Evolutionary conservation across 2,329 filamentous ascomycete species (phyloP).

Genomic region (Botrytis fabae): DNA sequence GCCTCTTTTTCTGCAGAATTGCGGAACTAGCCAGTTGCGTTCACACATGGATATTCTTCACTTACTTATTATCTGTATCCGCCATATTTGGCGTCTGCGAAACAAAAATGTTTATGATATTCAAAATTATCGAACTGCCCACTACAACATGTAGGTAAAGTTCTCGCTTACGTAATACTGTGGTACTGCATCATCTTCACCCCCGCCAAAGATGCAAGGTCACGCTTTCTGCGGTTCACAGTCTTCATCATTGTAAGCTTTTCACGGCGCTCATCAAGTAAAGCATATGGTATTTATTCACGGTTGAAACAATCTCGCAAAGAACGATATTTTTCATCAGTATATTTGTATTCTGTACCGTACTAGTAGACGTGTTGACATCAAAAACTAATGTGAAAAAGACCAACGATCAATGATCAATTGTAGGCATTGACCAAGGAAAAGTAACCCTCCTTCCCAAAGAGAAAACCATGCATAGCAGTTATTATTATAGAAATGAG

Average conservation of each 20-base stretch:
- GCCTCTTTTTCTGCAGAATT: not conserved
- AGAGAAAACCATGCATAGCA: conserved; percentile 6
- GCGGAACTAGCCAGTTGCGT: not conserved
- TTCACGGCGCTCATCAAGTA: not conserved
- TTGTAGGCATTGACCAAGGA: conserved; percentile 13
- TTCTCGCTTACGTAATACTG: conserved; percentile 15
- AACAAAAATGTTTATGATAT: not conserved
- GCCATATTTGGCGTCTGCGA: conserved; percentile 32
- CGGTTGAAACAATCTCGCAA: no score
- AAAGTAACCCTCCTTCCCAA: not conserved
- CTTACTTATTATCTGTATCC: conserved; percentile 37
- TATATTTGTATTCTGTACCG: not conserved
- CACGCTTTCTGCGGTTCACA: not conserved
- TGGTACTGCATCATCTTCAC: not conserved
- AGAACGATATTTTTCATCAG: not conserved
- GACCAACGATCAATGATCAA: conserved; percentile 5
- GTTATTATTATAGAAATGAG: conserved; percentile 19
- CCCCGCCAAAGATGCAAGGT: not conserved
- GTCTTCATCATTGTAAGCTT: not conserved
- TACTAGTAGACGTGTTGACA: conserved; percentile 1
- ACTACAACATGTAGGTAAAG: conserved; percentile 12
- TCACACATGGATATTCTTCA: not conserved
- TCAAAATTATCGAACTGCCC: conserved; percentile 14
- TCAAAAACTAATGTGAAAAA: conserved; percentile 15
- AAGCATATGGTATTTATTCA: not conserved